phyloP scores from a whole-genome alignment of 441 rosid genomes.

The Iberis amara region DNA sequence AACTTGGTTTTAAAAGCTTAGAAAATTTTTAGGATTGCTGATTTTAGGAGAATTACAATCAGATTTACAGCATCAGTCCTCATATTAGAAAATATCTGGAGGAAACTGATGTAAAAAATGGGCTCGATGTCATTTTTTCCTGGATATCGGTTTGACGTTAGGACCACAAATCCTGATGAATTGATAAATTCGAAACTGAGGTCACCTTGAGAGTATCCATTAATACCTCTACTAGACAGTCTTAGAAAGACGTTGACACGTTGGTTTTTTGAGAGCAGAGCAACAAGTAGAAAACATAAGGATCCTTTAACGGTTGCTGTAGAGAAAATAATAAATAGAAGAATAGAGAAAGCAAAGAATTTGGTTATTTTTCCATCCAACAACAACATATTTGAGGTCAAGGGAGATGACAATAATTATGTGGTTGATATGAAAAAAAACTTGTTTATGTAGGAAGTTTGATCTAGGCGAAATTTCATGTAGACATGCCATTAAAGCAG shows the following conservation, averaged over 20 bases:
- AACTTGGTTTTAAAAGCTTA: background rate
- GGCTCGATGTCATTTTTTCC: too few species aligned
- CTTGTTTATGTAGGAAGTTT: too few species aligned
- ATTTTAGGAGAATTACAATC: background rate
- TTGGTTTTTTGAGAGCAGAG: background rate
- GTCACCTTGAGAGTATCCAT: background rate
- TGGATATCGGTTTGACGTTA: background rate
- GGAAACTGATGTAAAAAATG: background rate
- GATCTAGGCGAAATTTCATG: too few species aligned
- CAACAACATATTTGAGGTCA: too few species aligned
- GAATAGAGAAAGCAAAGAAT: too few species aligned
- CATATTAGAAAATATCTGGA: background rate
- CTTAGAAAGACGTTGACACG: background rate
- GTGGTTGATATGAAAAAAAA: too few species aligned
- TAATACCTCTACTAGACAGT: background rate
- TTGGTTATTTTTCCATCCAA: too few species aligned
- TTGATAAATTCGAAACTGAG: background rate
- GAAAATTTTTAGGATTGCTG: background rate
- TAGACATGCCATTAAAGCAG: too few species aligned
- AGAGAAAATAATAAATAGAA: background rate
- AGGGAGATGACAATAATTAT: too few species aligned
- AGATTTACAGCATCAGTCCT: too few species aligned
- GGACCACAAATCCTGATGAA: background rate
- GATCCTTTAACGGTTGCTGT: background rate
- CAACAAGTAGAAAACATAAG: background rate